Percentiles rank a stretch among this genome's conserved stretches.
phyloP scores from a whole-genome alignment of 768 basidiomycete genomes.

The Boletus bicolor region DNA sequence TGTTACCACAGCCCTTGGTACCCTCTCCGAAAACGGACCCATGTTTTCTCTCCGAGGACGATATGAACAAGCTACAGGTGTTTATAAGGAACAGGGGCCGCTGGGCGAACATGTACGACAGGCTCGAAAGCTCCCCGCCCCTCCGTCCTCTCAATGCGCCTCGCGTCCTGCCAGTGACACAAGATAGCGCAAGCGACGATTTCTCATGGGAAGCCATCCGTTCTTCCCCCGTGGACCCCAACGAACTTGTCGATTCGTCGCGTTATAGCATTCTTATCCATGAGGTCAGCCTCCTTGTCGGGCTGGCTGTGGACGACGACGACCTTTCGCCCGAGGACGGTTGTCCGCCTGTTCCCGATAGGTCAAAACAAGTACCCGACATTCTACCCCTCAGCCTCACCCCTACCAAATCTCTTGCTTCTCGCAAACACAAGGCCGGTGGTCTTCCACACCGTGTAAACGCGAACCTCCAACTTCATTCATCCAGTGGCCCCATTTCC shows the following conservation, averaged over 20 bases:
- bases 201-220: conserved; percentile 17
- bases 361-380: conserved; percentile 6
- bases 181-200: conserved; percentile 4
- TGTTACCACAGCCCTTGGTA: not conserved
- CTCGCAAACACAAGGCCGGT: conserved; percentile 8
- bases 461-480: not conserved
- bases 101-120: conserved; percentile 5
- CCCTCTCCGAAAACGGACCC: not conserved
- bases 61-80: conserved; percentile 11
- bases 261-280: conserved; percentile 30
- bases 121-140: conserved; percentile 10
- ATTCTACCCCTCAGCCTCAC: conserved; percentile 16
- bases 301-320: conserved; percentile 23
- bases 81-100: conserved; percentile 16
- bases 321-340: not conserved
- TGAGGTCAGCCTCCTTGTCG: conserved; percentile 33
- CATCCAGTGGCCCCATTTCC: not conserved
- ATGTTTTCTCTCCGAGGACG: conserved; percentile 10
- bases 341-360: not conserved
- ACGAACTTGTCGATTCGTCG: conserved; percentile 8
- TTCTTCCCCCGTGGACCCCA: not conserved
- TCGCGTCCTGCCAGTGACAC: not conserved
- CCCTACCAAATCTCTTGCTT: conserved; percentile 20
- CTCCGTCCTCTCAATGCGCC: not conserved
- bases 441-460: not conserved